A percentile compares a stretch with the other conserved stretches of the same genome.
Evolutionary conservation across 2,329 filamentous ascomycete genomes (phyloP).

Genomic region (Ophiostoma novo-ulmi): DNA sequence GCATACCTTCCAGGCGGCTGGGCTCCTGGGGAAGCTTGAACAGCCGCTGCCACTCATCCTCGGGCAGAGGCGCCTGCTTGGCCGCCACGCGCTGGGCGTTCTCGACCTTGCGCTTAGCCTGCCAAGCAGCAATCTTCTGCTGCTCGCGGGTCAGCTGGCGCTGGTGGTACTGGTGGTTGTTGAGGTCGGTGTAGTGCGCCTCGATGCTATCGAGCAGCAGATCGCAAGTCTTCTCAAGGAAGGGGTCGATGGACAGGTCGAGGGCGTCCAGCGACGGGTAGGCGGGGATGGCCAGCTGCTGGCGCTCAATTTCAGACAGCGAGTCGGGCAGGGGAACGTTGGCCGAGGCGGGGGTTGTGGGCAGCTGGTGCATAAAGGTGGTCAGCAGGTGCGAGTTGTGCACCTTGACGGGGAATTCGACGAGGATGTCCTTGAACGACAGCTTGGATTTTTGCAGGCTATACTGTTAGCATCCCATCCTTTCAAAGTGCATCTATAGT

Average conservation of each 20-base stretch:
- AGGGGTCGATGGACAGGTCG: slow-evolving; percentile 91
- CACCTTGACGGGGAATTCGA: slow-evolving; percentile 81
- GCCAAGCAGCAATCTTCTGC: slow-evolving; percentile 93
- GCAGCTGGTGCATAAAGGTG: slow-evolving; percentile 88
- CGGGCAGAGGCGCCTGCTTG: slow-evolving; percentile 83
- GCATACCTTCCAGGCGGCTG: slow-evolving; percentile 83
- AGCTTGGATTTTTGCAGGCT: slow-evolving; percentile 94
- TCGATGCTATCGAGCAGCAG: slow-evolving; percentile 95
- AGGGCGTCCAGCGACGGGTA: slow-evolving; percentile 86
- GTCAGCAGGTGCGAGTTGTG: slow-evolving; percentile 98
- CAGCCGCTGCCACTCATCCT: slow-evolving; percentile 96
- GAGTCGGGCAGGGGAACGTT: slow-evolving; percentile 73
- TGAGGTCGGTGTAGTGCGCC: slow-evolving; percentile 95
- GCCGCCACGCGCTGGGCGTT: slow-evolving; percentile 78
- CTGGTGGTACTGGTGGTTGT: slow-evolving; percentile 98
- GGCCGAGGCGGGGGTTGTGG: slow-evolving; percentile 56
- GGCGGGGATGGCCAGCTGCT: slow-evolving; percentile 59
- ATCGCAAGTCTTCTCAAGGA: slow-evolving; percentile 97
- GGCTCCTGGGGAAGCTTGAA: slow-evolving; percentile 98
- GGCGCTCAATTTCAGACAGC: slow-evolving; percentile 68
- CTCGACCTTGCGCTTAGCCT: slow-evolving; percentile 93
- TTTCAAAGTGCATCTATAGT: slow-evolving; percentile 18
- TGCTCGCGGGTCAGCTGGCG: slow-evolving; percentile 90
- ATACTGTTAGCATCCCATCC: background rate
- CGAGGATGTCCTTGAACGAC: slow-evolving; percentile 86